Base-by-base conservation (phyloP, 352 stramenopile species). In the Phytophthora palmivora region DNA sequence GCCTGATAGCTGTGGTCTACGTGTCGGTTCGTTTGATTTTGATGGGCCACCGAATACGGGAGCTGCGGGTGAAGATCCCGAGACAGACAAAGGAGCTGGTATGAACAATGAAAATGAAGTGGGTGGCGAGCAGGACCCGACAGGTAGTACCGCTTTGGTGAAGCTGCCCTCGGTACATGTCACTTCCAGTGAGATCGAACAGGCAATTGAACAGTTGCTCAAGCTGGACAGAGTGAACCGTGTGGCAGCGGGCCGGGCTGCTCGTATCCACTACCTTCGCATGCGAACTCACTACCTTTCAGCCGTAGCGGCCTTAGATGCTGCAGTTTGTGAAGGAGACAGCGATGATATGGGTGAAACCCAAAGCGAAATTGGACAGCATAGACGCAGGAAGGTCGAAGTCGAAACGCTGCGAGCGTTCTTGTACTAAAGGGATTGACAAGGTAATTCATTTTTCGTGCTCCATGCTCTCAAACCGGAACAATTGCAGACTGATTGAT, bases 221-320 rank as follows among this genome's bases (percentile, higher is more conserved):
- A 30, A n/a, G 15, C 54, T 92, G 11, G 79, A 88, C 39, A 74
- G 72, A 51, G 72, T 87, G 19, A 76, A 75, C 30, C 80, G 80
- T 32, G 80, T 92, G 6, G 76, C 80, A 0, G 71, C 67, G 12
- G 83, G 83, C 10, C 74, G 83, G 12, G 63, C 80, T 11, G 80
- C 78, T 21, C 83, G 83, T 2, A 53, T 77, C 22, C 77, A 87
- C 10, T 92, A 88, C 36, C 65, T 92, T 19, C 60, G 72, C 11
- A 77, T 92, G 65, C 74, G 77, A 9, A 88, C 83, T 3, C 80
- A 92, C 49, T 89, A 80, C 36, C 50, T 90, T 53, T 90, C 83
- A 26, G 83, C 83, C 9, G 44, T 88, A 18, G 80, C 80, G 14
- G 83, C 83, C 3, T 55, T 92, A n/a, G 78, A 92, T 70, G 71